These are phyloP conservation scores for Trichoderma citrinoviride DNA, from an alignment of 2,329 filamentous ascomycete species.

Conservation along the genomic window DNA sequence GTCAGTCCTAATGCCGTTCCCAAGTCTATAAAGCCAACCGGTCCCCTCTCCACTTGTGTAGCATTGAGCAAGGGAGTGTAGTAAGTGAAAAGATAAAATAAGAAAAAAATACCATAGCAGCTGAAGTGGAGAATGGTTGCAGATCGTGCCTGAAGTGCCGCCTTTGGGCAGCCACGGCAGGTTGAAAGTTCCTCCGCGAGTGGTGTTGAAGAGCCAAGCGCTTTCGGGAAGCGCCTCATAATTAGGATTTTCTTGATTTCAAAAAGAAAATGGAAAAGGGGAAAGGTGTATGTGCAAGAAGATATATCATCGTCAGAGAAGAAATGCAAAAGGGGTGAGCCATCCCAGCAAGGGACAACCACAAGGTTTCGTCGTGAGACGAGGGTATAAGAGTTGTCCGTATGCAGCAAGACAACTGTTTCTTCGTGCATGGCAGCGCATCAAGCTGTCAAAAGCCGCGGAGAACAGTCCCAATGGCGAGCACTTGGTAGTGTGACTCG, in stretches of 20 bases:
- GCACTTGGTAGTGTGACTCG: neutral
- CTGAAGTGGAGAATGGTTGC: constrained; percentile 31
- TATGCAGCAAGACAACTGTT: constrained; percentile 12
- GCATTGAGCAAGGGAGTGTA: constrained; percentile 10
- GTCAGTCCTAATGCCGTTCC: neutral
- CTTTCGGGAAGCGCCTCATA: constrained; percentile 11
- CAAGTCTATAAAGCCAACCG: constrained; percentile 18
- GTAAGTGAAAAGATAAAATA: neutral
- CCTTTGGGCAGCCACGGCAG: constrained; percentile 15
- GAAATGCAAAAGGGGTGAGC: constrained; percentile 5
- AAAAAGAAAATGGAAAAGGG: neutral
- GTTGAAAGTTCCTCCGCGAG: constrained; percentile 25
- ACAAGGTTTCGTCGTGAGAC: constrained; percentile 20
- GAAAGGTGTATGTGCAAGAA: constrained; percentile 17
- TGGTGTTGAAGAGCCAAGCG: constrained; percentile 29
- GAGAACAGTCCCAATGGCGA: neutral
- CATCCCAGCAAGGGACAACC: constrained; percentile 8
- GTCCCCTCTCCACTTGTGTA: constrained; percentile 5
- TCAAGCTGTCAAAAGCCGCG: constrained; percentile 7
- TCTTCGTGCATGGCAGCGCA: constrained; percentile 4
- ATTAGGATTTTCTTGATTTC: constrained; percentile 15
- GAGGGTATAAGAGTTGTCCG: constrained; percentile 15
- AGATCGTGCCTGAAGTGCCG: constrained; percentile 22
- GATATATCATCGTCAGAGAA: constrained; percentile 4
- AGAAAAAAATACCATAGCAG: constrained; percentile 5